phyloP scores from a whole-genome alignment of 345 rosid species.

The Anastatica hierochuntica region DNA sequence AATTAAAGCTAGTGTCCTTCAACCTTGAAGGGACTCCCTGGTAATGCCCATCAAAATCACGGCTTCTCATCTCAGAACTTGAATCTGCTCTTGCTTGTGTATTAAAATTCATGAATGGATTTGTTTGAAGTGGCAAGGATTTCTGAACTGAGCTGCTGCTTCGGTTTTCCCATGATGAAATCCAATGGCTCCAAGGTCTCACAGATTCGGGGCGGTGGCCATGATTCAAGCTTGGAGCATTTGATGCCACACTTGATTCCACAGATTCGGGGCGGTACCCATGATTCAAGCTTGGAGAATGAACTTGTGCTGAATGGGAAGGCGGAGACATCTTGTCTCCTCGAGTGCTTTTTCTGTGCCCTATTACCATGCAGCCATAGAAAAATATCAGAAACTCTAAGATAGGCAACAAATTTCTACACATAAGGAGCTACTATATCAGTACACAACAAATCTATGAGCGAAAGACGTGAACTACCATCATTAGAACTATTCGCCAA shows the following conservation, averaged over 20 bases:
- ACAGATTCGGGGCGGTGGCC: slow-evolving; percentile 34
- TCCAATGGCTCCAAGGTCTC: slow-evolving; percentile 45
- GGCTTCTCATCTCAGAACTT: slow-evolving; percentile 38
- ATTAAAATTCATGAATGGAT: slow-evolving; percentile 35
- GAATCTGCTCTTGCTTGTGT: slow-evolving; percentile 34
- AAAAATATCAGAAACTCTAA: slow-evolving; percentile 16
- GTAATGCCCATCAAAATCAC: slow-evolving; percentile 38
- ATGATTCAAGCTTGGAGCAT: slow-evolving; percentile 30
- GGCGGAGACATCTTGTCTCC: slow-evolving; percentile 32
- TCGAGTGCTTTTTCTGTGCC: slow-evolving; percentile 33
- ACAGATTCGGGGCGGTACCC: too few species aligned
- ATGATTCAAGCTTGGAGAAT: slow-evolving; percentile 35
- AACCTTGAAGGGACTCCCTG: slow-evolving; percentile 43
- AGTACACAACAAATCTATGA: not conserved
- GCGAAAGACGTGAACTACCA: too few species aligned
- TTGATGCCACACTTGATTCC: slow-evolving; percentile 42
- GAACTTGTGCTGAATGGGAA: slow-evolving; percentile 38
- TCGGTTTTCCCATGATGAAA: slow-evolving; percentile 49
- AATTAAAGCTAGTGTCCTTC: slow-evolving; percentile 25
- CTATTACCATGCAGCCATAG: slow-evolving; percentile 33
- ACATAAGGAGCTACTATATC: not conserved
- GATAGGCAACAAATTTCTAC: not conserved
- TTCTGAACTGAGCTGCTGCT: slow-evolving; percentile 44
- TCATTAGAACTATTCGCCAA: not conserved
- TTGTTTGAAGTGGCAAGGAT: slow-evolving; percentile 40